phyloP scores from a whole-genome alignment of 306 rosid genomes.

The Quercus rubra region DNA sequence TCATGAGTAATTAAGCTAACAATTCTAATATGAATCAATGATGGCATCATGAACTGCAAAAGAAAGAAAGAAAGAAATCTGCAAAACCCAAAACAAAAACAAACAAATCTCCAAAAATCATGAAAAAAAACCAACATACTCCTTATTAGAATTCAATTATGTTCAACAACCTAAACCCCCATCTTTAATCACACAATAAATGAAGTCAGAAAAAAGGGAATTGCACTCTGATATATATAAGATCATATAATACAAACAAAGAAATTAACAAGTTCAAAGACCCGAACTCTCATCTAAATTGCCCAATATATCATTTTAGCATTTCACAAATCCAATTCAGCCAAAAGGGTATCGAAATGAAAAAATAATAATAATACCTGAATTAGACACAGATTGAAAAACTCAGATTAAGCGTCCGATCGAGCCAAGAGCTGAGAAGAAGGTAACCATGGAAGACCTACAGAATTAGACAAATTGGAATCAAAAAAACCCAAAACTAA shows the following conservation, averaged over 20 bases:
- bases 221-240: neutral
- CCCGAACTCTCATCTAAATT: constrained; percentile 9
- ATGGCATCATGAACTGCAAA: constrained; percentile 11
- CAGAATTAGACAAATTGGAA: neutral
- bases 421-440: constrained; percentile 31
- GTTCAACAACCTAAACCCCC: constrained; percentile 26
- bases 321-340: neutral
- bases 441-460: constrained; percentile 37
- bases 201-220: neutral
- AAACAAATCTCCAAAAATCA: constrained; percentile 7
- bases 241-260: neutral
- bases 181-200: constrained; percentile 17
- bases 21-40: constrained; percentile 22
- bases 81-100: neutral
- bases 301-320: constrained; percentile 5
- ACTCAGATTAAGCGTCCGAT: constrained; percentile 25
- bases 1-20: neutral
- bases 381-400: constrained; percentile 23
- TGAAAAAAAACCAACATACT: constrained; percentile 16
- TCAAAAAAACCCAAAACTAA: neutral
- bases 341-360: neutral
- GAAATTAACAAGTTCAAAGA: constrained; percentile 12
- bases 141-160: constrained; percentile 20
- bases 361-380: constrained; percentile 32
- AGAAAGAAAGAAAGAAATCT: constrained; percentile 3